A percentile compares a stretch with the other conserved stretches of the same genome.
These are phyloP conservation scores for Pichia gijzeniarum DNA, from an alignment of 805 yeast species.

Conservation along the genomic window DNA sequence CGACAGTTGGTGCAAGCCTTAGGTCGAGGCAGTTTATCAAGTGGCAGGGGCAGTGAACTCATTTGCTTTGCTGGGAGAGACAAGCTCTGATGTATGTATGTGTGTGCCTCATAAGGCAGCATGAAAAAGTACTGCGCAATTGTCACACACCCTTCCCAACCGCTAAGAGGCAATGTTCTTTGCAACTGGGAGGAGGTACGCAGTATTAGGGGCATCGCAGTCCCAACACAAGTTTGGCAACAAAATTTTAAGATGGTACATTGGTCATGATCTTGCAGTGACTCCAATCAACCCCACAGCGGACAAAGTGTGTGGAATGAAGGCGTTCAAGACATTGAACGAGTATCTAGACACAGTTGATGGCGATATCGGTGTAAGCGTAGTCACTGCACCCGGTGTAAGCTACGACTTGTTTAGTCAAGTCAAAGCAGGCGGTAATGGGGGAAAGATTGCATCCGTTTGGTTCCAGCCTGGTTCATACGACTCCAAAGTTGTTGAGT, in stretches of 20 bases:
- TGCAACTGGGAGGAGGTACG: constrained; percentile 10
- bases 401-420: constrained; percentile 41
- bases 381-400: constrained; percentile 69
- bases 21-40: neutral
- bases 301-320: constrained; percentile 31
- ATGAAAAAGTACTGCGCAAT: neutral
- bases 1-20: constrained; percentile 64
- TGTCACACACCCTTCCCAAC: neutral
- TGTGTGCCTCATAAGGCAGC: no score
- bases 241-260: constrained; percentile 66
- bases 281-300: constrained; percentile 61
- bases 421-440: constrained; percentile 24
- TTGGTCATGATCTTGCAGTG: constrained; percentile 47
- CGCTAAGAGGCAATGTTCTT: constrained; percentile 15
- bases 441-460: constrained; percentile 40
- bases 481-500: constrained; percentile 42
- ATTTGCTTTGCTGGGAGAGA: neutral
- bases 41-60: neutral
- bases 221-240: constrained; percentile 62
- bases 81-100: neutral
- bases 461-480: constrained; percentile 88
- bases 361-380: constrained; percentile 36
- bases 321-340: constrained; percentile 13
- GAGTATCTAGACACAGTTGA: constrained; percentile 7
- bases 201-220: constrained; percentile 65